Evolutionary conservation across 495 filamentous ascomycete genomes (phyloP).

Genomic region (Penicillium atrosanguineum): DNA sequence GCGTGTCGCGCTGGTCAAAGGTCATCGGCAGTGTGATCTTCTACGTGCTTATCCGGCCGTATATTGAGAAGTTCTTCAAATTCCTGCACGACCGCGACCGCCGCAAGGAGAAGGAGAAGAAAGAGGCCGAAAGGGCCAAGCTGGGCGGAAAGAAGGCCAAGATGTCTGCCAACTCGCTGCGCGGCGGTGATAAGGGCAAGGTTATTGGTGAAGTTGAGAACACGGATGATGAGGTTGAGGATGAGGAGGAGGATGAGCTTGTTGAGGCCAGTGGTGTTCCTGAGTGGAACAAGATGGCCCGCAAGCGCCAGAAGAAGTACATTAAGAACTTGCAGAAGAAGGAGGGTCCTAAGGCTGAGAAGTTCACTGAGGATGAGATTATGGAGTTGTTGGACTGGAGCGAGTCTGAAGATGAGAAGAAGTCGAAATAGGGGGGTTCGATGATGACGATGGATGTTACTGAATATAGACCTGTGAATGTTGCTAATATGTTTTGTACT

Average conservation of each 20-base stretch:
- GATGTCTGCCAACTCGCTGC: conserved; percentile 60
- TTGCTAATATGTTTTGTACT: conserved; percentile 5
- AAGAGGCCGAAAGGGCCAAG: conserved; percentile 37
- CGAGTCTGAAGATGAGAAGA: conserved; percentile 38
- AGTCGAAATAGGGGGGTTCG: conserved; percentile 1
- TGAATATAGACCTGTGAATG: neutral
- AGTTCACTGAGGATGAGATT: conserved; percentile 53
- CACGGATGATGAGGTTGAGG: conserved; percentile 56
- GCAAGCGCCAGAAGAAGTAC: conserved; percentile 63
- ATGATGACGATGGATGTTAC: conserved; percentile 3
- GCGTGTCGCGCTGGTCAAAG: conserved; percentile 56
- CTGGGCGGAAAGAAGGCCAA: conserved; percentile 53
- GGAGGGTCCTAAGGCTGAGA: conserved; percentile 43
- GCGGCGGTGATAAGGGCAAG: conserved; percentile 49
- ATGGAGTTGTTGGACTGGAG: conserved; percentile 66
- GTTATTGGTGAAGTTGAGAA: conserved; percentile 42
- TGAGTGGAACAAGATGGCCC: conserved; percentile 52
- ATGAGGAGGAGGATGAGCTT: conserved; percentile 52
- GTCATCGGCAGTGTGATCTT: conserved; percentile 57
- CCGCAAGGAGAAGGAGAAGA: conserved; percentile 49
- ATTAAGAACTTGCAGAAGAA: conserved; percentile 50
- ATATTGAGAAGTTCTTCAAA: conserved; percentile 53
- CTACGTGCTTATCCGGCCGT: conserved; percentile 66
- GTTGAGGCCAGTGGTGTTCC: conserved; percentile 45
- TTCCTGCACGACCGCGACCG: conserved; percentile 56